Evolutionary conservation across 768 basidiomycete species (phyloP).

Genomic region (Leccinum broughii): DNA sequence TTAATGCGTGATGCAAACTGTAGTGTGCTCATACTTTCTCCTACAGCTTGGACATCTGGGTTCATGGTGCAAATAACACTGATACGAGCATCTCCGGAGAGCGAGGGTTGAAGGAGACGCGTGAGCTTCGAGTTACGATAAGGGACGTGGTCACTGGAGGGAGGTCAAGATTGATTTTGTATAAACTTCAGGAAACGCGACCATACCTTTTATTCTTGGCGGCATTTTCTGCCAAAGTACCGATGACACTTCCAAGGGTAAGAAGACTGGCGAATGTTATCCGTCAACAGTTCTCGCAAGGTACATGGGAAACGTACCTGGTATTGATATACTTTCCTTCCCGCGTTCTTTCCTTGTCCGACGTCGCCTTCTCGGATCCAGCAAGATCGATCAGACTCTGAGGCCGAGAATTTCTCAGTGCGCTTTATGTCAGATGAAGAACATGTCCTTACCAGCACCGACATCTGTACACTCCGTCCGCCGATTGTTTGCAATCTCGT

Average conservation of each 20-base stretch:
- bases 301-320: constrained; percentile 42
- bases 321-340: constrained; percentile 98
- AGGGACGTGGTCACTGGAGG: constrained; percentile 78
- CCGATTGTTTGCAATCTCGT: constrained; percentile 74
- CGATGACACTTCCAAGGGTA: constrained; percentile 90
- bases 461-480: constrained; percentile 76
- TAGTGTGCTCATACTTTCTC: constrained; percentile 86
- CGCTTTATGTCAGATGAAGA: not conserved
- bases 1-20: constrained; percentile 92
- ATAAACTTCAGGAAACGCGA: not conserved
- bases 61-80: constrained; percentile 97
- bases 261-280: constrained; percentile 56
- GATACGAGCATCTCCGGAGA: constrained; percentile 93
- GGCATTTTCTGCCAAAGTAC: constrained; percentile 87
- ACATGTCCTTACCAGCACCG: constrained; percentile 55
- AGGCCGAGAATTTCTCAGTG: constrained; percentile 3
- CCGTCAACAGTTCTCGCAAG: not conserved
- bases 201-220: constrained; percentile 68
- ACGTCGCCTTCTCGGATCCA: constrained; percentile 94
- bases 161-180: not conserved
- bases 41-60: constrained; percentile 73
- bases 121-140: constrained; percentile 96
- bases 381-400: constrained; percentile 95
- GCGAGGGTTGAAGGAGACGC: constrained; percentile 89
- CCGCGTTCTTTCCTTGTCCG: constrained; percentile 91